Percentiles rank a stretch among this genome's conserved stretches.
These are phyloP conservation scores for Tetrapisispora nanseiensis DNA, from an alignment of 805 yeast genomes.

Conservation along the genomic window DNA sequence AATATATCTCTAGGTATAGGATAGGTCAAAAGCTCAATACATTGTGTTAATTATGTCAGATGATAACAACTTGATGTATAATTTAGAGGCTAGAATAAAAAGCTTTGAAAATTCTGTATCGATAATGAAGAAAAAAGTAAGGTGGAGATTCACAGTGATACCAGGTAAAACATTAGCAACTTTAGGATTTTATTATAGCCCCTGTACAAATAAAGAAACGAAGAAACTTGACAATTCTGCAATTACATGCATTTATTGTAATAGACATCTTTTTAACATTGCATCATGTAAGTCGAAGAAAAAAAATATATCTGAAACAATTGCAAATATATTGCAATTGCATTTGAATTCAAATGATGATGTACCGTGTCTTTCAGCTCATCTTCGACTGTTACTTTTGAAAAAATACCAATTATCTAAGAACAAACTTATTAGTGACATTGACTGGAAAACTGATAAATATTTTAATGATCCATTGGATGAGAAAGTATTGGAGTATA, in stretches of 20 bases:
- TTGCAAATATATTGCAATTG: slow-evolving; percentile 16
- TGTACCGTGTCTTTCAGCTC: slow-evolving; percentile 11
- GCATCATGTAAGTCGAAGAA: slow-evolving; percentile 20
- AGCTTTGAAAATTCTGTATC: slow-evolving; percentile 11
- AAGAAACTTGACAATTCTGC: slow-evolving; percentile 14
- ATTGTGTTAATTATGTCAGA: not conserved
- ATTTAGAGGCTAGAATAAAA: not conserved
- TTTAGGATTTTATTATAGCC: slow-evolving; percentile 23
- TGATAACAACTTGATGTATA: not conserved
- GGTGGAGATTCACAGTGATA: slow-evolving; percentile 27
- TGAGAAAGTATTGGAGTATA: slow-evolving; percentile 6
- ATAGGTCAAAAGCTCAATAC: not conserved
- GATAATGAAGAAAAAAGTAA: slow-evolving; percentile 15
- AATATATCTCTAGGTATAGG: not conserved
- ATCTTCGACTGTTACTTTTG: slow-evolving; percentile 15
- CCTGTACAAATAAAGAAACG: slow-evolving; percentile 8
- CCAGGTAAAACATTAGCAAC: slow-evolving; percentile 20
- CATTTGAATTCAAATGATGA: slow-evolving; percentile 10
- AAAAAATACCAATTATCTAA: slow-evolving; percentile 11
- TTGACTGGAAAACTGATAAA: slow-evolving; percentile 18
- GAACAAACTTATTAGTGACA: not conserved
- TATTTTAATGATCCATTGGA: slow-evolving; percentile 15
- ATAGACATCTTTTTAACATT: slow-evolving; percentile 11
- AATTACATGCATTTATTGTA: slow-evolving; percentile 20
- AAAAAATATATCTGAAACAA: slow-evolving; percentile 17